A percentile compares a stretch with the other conserved stretches of the same genome.
Evolutionary conservation across 164 flowering plant genomes (phyloP).

Genomic region (Paratinospora sagittata): DNA sequence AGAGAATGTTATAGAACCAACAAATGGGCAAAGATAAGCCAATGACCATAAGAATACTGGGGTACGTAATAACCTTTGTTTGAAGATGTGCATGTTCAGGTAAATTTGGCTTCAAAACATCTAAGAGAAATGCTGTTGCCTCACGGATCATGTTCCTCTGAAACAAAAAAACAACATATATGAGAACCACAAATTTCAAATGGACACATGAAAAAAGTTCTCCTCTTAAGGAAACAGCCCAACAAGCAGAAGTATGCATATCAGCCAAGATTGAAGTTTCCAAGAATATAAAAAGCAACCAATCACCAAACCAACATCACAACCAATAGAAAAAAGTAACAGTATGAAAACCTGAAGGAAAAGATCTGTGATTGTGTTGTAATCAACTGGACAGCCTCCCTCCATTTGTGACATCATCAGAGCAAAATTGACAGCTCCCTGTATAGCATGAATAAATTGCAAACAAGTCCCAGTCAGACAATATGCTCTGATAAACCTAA

Average conservation of each 20-base stretch:
- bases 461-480: neutral
- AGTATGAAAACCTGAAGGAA: slow-evolving; percentile 67
- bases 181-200: too few relatives aligned
- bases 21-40: neutral
- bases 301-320: too few relatives aligned
- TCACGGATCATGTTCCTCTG: slow-evolving; percentile 87
- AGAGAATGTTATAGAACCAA: neutral
- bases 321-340: too few relatives aligned
- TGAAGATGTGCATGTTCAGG: slow-evolving; percentile 72
- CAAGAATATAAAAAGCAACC: too few relatives aligned
- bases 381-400: slow-evolving; percentile 98
- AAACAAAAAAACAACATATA: slow-evolving; percentile 4
- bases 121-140: slow-evolving; percentile 76
- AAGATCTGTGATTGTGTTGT: slow-evolving; percentile 94
- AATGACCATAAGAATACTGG: neutral
- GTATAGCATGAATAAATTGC: slow-evolving; percentile 14
- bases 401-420: slow-evolving; percentile 99
- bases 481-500: neutral
- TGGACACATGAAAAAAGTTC: too few relatives aligned
- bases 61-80: slow-evolving; percentile 45
- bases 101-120: slow-evolving; percentile 75
- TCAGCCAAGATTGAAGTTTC: too few relatives aligned
- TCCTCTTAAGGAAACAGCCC: too few relatives aligned
- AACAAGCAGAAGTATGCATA: too few relatives aligned
- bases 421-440: slow-evolving; percentile 99